Conservation (phyloP, 371 early-diverging fungal genomes). For the Phascolomyces articulosus region DNA sequence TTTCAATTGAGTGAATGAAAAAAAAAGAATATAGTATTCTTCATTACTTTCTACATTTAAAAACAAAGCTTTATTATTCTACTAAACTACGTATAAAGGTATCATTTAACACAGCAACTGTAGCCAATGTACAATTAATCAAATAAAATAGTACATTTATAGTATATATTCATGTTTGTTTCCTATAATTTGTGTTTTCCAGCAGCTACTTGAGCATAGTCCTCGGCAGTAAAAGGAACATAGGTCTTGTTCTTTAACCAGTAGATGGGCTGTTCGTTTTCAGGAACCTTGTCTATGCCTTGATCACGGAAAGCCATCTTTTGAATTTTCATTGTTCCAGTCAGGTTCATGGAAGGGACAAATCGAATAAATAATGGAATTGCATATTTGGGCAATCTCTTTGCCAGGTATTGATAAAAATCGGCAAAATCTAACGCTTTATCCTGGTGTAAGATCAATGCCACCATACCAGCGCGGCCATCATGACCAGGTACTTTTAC, state of each 20-base stretch:
- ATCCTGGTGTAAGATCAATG: conserved; percentile 36
- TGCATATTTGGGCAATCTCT: conserved; percentile 63
- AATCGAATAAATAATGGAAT: conserved; percentile 62
- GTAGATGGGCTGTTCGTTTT: conserved; percentile 42
- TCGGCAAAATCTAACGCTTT: conserved; percentile 42
- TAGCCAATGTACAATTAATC: no score
- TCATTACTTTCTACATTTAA: no score
- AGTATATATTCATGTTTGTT: neutral
- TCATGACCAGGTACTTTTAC: conserved; percentile 52
- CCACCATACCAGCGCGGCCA: conserved; percentile 80
- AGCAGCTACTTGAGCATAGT: neutral
- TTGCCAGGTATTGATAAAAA: conserved; percentile 31
- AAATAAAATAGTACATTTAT: no score
- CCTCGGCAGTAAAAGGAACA: conserved; percentile 2
- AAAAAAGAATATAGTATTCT: no score
- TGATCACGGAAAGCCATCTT: conserved; percentile 46
- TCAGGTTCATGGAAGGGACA: conserved; percentile 46
- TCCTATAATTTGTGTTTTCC: neutral
- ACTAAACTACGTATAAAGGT: no score
- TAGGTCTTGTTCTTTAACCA: conserved; percentile 49
- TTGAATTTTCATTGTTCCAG: conserved; percentile 60
- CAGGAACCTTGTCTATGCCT: conserved; percentile 38
- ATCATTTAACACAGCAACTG: no score
- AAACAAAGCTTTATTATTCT: no score
- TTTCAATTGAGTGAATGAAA: no score